These are phyloP conservation scores for Leptographium procerum DNA, from an alignment of 2,329 filamentous ascomycete species.

Conservation along the genomic window DNA sequence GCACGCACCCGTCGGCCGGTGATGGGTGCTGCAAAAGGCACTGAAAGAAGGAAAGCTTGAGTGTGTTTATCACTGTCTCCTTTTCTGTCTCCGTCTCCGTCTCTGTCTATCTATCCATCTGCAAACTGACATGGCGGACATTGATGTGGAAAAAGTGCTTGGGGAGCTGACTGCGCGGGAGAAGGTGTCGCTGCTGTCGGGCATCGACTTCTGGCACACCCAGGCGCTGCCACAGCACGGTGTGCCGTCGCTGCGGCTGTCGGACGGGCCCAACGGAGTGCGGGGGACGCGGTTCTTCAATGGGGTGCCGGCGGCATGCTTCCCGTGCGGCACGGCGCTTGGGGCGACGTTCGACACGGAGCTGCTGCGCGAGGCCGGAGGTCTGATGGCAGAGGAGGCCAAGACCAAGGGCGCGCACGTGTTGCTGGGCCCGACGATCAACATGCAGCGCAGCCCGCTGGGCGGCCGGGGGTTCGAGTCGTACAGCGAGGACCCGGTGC, in stretches of 20 bases:
- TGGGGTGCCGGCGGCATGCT: conserved; percentile 31
- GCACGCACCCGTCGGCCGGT: too few species aligned
- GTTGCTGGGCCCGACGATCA: conserved; percentile 49
- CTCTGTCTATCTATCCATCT: too few species aligned
- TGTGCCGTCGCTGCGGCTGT: conserved; percentile 21
- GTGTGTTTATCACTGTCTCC: too few species aligned
- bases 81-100: too few species aligned
- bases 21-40: too few species aligned
- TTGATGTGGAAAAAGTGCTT: not conserved
- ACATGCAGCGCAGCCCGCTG: conserved; percentile 27
- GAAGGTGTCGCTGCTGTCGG: conserved; percentile 8
- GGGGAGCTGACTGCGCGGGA: not conserved
- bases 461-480: conserved; percentile 29
- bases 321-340: conserved; percentile 31
- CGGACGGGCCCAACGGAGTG: conserved; percentile 23
- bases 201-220: conserved; percentile 20
- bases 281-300: conserved; percentile 21
- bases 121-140: not conserved
- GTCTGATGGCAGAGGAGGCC: conserved; percentile 56
- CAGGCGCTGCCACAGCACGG: conserved; percentile 17
- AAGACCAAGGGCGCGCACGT: conserved; percentile 57
- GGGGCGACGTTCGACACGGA: conserved; percentile 57
- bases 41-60: not conserved
- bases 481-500: conserved; percentile 26
- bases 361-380: conserved; percentile 50